Evolutionary conservation across 768 basidiomycete genomes (phyloP).

Genomic region (Xerocomellus intermedius): DNA sequence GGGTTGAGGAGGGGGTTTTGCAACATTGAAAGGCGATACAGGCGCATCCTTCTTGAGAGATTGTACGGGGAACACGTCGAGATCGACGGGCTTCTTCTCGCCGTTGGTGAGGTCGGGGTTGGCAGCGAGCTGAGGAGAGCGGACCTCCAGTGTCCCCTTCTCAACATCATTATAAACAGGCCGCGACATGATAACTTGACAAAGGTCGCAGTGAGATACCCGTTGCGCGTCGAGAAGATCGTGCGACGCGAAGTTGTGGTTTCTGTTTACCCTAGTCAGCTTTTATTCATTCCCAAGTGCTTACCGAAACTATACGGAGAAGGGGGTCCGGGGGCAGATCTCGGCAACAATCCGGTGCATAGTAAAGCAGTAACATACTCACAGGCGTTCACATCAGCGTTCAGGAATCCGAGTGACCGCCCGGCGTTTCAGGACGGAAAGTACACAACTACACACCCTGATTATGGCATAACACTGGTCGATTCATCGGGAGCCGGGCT

Average conservation of each 20-base stretch:
- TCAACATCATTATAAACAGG: constrained; percentile 53
- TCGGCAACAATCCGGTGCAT: constrained; percentile 17
- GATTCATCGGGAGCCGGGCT: constrained; percentile 13
- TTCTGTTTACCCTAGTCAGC: neutral
- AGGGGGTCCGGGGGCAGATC: constrained; percentile 5
- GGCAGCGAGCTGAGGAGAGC: constrained; percentile 32
- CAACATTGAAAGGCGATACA: constrained; percentile 33
- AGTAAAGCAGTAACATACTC: constrained; percentile 6
- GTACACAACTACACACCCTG: neutral
- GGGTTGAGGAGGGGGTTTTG: constrained; percentile 34
- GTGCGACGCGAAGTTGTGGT: neutral
- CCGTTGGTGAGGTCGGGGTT: constrained; percentile 33
- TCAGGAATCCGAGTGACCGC: constrained; percentile 15
- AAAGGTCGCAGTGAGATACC: constrained; percentile 12
- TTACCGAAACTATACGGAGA: constrained; percentile 10
- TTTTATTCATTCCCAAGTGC: constrained; percentile 23
- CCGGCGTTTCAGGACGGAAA: constrained; percentile 2
- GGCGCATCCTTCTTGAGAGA: constrained; percentile 44
- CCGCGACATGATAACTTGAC: constrained; percentile 40
- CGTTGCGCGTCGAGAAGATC: constrained; percentile 7
- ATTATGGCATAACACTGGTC: constrained; percentile 5
- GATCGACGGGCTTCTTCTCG: constrained; percentile 39
- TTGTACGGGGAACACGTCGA: constrained; percentile 31
- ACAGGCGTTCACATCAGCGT: constrained; percentile 10
- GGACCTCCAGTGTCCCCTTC: constrained; percentile 53